A percentile compares a stretch with the other conserved stretches of the same genome.
Conservation (phyloP, 495 filamentous ascomycete genomes). For the Aspergillus asperescens region DNA sequence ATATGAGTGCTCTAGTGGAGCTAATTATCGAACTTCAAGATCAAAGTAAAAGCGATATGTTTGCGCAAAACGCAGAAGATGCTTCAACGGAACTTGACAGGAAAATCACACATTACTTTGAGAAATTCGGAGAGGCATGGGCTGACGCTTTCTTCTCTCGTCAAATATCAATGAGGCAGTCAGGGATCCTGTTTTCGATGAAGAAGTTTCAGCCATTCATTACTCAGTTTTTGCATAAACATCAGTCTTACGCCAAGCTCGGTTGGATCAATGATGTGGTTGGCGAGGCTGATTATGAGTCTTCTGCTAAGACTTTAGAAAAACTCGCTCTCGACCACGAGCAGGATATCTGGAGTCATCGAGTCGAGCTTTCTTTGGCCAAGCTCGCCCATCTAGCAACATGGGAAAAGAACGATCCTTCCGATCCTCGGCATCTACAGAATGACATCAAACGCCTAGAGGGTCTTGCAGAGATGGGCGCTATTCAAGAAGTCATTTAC, state of each 20-base stretch:
- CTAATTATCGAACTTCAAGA: constrained; percentile 47
- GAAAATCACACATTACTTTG: constrained; percentile 59
- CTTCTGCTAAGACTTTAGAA: constrained; percentile 62
- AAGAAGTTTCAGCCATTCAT: constrained; percentile 60
- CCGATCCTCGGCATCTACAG: constrained; percentile 21
- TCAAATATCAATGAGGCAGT: constrained; percentile 58
- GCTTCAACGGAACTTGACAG: constrained; percentile 31
- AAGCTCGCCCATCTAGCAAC: constrained; percentile 73
- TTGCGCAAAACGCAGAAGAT: constrained; percentile 6
- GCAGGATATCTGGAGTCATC: constrained; percentile 78
- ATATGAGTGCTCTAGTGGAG: constrained; percentile 65
- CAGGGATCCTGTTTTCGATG: constrained; percentile 60
- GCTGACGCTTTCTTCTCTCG: constrained; percentile 75
- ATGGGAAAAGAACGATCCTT: constrained; percentile 28
- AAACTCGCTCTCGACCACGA: constrained; percentile 61
- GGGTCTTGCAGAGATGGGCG: constrained; percentile 56
- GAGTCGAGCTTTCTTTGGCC: constrained; percentile 81
- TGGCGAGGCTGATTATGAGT: constrained; percentile 62
- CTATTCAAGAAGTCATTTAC: constrained; percentile 71
- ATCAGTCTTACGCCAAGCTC: constrained; percentile 65
- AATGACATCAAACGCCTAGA: constrained; percentile 46
- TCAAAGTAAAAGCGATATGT: constrained; percentile 29
- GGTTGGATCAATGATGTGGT: constrained; percentile 91
- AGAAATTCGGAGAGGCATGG: constrained; percentile 67
- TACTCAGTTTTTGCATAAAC: constrained; percentile 67